Base-by-base conservation (phyloP, 768 basidiomycete genomes). In the Suillus americanus region DNA sequence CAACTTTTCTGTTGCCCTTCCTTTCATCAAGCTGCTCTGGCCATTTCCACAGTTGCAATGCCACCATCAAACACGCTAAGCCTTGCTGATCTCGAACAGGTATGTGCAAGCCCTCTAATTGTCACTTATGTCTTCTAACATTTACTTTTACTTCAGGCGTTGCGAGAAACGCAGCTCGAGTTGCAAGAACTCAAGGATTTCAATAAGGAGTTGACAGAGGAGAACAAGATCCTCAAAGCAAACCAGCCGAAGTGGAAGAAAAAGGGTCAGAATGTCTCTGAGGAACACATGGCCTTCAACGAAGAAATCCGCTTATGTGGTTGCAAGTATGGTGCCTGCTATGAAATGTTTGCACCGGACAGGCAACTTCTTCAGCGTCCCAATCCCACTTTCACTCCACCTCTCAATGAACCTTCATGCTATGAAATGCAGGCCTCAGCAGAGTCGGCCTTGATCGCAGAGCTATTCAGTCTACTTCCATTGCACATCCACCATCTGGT, bases 201-300 rank as follows among this genome's bases (percentile, higher is more conserved):
- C 48, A 62, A 57, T n/a, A 62, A 54, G 48, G 62, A 63, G 25
- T 59, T 63, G 62, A 63, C 56, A 2, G n/a, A 45, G 12, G 62
- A 56, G 54, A 63, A 56, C 43, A 40, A n/a, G 13, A 25, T 38
- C 9, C 38, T 63, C 40, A 56, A 57, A 37, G 20, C 33, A 45
- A 63, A 63, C 25, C 62, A 63, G 53, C 62, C 10, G 12, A 63
- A 63, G 40, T 38, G 38, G 35, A 51, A 28, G 38, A 45, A 38
- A 16, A 53, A 63, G 28, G 35, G 40, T 38, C 45, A 46, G 3
- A 46, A 46, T n/a, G 33, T 23, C 18, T 35, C 61, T 33, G 37
- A 62, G 61, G 61, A 23, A 9, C 25, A 46, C 28, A 28, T 48
- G 28, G 48, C 41, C 35, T 35, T 55, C 35, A 53, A 63, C 14